phyloP scores from a whole-genome alignment of 768 basidiomycete genomes.

The Pleurotus tuoliensis region DNA sequence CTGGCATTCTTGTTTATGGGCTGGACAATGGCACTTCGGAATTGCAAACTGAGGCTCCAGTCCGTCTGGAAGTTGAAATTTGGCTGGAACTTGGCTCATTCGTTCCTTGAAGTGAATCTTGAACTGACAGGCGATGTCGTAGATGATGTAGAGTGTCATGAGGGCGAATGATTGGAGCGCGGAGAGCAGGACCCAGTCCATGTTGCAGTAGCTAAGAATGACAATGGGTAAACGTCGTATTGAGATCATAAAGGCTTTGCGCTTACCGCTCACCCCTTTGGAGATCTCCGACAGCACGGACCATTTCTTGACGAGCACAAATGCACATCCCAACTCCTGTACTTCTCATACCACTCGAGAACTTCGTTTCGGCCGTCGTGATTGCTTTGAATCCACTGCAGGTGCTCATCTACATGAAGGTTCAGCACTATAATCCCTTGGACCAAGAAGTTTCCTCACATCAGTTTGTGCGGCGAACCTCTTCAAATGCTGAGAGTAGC shows the following conservation, averaged over 20 bases:
- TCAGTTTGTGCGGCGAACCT: neutral
- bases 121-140: neutral
- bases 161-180: neutral
- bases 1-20: constrained; percentile 9
- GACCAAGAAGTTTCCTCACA: neutral
- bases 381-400: neutral
- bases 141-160: neutral
- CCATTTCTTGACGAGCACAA: neutral
- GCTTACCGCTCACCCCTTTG: constrained; percentile 1
- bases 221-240: neutral
- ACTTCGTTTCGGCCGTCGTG: neutral
- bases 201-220: neutral
- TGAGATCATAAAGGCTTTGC: neutral
- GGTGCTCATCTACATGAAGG: neutral
- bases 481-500: neutral
- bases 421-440: neutral
- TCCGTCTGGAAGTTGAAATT: neutral
- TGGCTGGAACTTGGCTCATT: neutral
- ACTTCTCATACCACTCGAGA: neutral
- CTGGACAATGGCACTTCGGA: constrained; percentile 11
- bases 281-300: neutral
- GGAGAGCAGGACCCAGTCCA: constrained; percentile 3
- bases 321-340: constrained; percentile 1
- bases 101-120: neutral
- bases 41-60: neutral